These are phyloP conservation scores for Oryza longistaminata DNA, from an alignment of 176 grass and related monocot species.

Conservation along the genomic window DNA sequence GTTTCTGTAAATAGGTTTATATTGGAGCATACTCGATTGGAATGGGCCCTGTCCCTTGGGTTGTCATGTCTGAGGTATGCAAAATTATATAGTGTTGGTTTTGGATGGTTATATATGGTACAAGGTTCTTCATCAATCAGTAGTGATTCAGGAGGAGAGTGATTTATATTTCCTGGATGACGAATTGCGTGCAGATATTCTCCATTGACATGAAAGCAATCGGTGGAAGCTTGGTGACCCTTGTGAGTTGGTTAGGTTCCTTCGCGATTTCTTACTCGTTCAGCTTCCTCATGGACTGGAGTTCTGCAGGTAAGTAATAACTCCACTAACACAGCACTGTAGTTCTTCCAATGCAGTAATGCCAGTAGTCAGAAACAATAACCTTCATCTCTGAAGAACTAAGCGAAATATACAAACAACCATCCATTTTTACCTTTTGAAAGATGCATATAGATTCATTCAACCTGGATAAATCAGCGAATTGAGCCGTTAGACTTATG, in stretches of 20 bases:
- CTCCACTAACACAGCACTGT: background rate
- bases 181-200: slow-evolving; percentile 62
- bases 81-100: background rate
- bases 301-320: slow-evolving; percentile 56
- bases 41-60: slow-evolving; percentile 88
- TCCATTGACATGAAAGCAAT: slow-evolving; percentile 80
- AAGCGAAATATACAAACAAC: background rate
- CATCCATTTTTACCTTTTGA: background rate
- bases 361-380: background rate
- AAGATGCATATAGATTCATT: too few relatives aligned
- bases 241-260: slow-evolving; percentile 72
- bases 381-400: background rate
- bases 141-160: background rate
- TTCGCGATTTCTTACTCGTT: slow-evolving; percentile 68
- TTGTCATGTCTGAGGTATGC: slow-evolving; percentile 86
- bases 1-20: slow-evolving; percentile 56
- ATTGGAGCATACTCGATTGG: slow-evolving; percentile 70
- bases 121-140: background rate
- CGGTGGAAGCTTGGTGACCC: slow-evolving; percentile 74
- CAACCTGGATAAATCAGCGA: background rate
- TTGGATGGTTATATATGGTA: background rate
- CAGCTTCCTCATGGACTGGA: slow-evolving; percentile 82
- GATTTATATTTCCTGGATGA: background rate
- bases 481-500: background rate
- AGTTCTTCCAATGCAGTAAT: background rate